phyloP scores from a whole-genome alignment of 768 basidiomycete species.

The Russula compacta region DNA sequence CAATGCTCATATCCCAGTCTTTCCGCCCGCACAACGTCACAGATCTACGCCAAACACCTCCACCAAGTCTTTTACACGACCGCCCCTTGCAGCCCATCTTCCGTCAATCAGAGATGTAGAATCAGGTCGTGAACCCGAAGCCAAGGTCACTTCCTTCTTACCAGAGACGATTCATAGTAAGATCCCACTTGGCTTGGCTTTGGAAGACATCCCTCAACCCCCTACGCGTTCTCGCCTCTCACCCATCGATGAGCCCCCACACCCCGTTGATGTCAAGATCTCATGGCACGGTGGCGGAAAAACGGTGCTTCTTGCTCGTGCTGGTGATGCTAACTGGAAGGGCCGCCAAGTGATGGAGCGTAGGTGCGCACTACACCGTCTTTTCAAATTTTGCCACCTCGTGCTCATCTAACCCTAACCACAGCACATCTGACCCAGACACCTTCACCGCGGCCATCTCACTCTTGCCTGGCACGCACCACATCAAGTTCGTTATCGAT shows the following conservation, averaged over 20 bases:
- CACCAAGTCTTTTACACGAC: conserved; percentile 33
- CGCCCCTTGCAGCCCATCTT: conserved; percentile 7
- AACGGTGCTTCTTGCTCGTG: conserved; percentile 57
- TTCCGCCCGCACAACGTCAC: conserved; percentile 24
- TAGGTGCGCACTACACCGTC: conserved; percentile 38
- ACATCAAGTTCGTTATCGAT: conserved; percentile 92
- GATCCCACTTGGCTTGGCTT: conserved; percentile 43
- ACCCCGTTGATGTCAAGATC: conserved; percentile 32
- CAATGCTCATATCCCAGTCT: conserved; percentile 34
- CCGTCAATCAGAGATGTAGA: conserved; percentile 6
- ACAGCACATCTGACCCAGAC: conserved; percentile 22
- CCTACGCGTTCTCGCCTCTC: conserved; percentile 11
- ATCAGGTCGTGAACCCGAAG: conserved; percentile 22
- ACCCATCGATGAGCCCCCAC: conserved; percentile 17
- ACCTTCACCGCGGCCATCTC: conserved; percentile 34
- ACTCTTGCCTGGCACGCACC: conserved; percentile 84
- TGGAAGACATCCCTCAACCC: conserved; percentile 25
- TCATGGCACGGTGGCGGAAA: conserved; percentile 56
- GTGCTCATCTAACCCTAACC: conserved; percentile 12
- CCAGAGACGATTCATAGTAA: conserved; percentile 54
- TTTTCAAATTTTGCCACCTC: conserved; percentile 9
- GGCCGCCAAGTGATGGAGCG: conserved; percentile 55
- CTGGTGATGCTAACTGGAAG: conserved; percentile 71
- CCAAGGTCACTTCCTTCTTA: conserved; percentile 30
- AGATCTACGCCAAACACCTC: conserved; percentile 28